Evolutionary conservation across 2,329 filamentous ascomycete genomes (phyloP), one percentile per base, ranked within the genome.

Genomic region (Botrytis hyacinthi): DNA sequence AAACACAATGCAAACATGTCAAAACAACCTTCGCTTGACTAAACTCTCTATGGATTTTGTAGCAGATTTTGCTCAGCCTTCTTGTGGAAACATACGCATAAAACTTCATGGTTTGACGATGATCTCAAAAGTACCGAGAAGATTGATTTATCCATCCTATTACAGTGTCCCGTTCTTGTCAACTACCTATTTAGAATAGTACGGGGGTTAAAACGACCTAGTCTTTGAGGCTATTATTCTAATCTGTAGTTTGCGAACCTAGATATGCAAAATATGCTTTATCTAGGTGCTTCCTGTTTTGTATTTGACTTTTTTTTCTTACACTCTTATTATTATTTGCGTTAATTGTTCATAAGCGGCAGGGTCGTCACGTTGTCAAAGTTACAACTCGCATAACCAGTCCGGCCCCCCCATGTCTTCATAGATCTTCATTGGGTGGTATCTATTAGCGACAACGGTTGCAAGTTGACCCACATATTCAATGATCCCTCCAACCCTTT

Each of bases 401-500:
- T 72, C 51, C 46, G 42, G n/a, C 42, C 8, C 63, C 62, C 70
- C 71, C 71, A 72, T 72, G 63, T 35, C 18, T 72, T 67, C 37
- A 35, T 32, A 37, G 40, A 46, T 46, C 20, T 70, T 54, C 73
- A 72, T 74, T 73, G 72, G 72, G 57, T 63, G 51, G 57, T 12
- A 61, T 70, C 29, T 62, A 51, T 73, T 63, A 70, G 72, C 63
- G 59, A 67, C 72, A 73, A 73, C 72, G 72, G 72, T 70, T 73
- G 51, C 61, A 54, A 66, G 59, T 73, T 67, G 72, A 54, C 68
- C 72, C 67, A 77, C 76, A 76, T 76, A 76, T 69, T 73, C 32
- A 66, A 73, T 74, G 71, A 74, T 74, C 74, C 74, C 69, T 75
- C 46, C 68, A 66, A 46, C 42, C 20, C 35, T 57, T 72, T 76